phyloP scores from a whole-genome alignment of 2,329 filamentous ascomycete genomes.

The Neurospora crassa region DNA sequence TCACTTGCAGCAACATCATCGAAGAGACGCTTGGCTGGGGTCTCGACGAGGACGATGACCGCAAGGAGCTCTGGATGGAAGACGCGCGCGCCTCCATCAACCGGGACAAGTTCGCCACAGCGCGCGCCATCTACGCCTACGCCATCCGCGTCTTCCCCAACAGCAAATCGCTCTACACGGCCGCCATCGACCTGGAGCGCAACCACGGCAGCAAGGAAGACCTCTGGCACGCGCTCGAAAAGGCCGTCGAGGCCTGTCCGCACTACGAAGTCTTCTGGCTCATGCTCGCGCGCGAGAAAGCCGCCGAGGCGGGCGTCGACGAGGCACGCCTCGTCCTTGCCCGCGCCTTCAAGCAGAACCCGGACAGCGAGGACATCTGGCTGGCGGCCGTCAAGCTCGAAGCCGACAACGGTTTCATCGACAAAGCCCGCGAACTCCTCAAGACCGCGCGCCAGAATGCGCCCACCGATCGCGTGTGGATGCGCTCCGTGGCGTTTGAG shows the following conservation, averaged over 20 bases:
- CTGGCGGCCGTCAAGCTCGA: constrained; percentile 93
- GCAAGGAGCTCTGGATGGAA: constrained; percentile 92
- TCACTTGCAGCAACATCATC: constrained; percentile 85
- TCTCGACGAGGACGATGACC: constrained; percentile 90
- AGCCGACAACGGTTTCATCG: constrained; percentile 74
- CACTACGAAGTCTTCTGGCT: constrained; percentile 90
- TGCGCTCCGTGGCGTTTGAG: constrained; percentile 91
- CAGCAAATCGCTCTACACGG: constrained; percentile 81
- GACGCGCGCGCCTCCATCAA: constrained; percentile 78
- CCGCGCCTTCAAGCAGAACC: constrained; percentile 87
- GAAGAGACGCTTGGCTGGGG: constrained; percentile 88
- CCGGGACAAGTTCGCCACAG: constrained; percentile 78
- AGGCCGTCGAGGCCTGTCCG: constrained; percentile 87
- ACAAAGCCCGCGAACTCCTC: constrained; percentile 74
- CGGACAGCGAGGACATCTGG: constrained; percentile 97
- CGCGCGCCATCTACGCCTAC: constrained; percentile 87
- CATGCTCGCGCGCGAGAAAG: constrained; percentile 88
- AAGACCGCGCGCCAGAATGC: constrained; percentile 77
- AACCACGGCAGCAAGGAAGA: constrained; percentile 78
- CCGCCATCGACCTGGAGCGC: constrained; percentile 82
- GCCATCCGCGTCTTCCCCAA: constrained; percentile 82
- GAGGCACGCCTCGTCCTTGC: constrained; percentile 79
- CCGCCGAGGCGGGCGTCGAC: constrained; percentile 62
- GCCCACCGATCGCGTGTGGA: constrained; percentile 92
- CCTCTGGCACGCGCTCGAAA: constrained; percentile 77